A percentile compares a stretch with the other conserved stretches of the same genome.
Conservation (phyloP, 371 early-diverging fungal genomes). For the Lichtheimia ramosa region DNA sequence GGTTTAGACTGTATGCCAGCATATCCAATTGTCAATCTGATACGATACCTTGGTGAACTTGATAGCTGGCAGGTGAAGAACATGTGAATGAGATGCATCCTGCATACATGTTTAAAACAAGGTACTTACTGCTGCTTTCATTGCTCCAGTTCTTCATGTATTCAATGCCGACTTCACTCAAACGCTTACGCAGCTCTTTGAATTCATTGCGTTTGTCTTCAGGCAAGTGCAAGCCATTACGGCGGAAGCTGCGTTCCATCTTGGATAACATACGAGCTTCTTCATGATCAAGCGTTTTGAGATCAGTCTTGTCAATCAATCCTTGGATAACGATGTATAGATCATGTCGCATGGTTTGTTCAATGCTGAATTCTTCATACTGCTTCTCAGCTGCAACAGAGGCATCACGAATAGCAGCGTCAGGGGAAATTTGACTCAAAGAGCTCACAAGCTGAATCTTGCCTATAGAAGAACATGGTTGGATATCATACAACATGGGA, state of each 20-base stretch:
- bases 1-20: slow-evolving; percentile 1
- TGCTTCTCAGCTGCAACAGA: slow-evolving; percentile 63
- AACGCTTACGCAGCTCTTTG: slow-evolving; percentile 62
- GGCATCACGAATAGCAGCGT: slow-evolving; percentile 72
- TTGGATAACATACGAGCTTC: slow-evolving; percentile 69
- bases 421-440: slow-evolving; percentile 66
- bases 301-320: slow-evolving; percentile 55
- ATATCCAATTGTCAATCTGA: slow-evolving; percentile 28
- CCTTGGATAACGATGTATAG: slow-evolving; percentile 64
- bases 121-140: slow-evolving; percentile 47
- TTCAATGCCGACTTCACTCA: slow-evolving; percentile 67
- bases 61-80: slow-evolving; percentile 24
- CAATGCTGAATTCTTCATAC: slow-evolving; percentile 72
- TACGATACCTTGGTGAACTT: slow-evolving; percentile 42
- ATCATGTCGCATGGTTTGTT: slow-evolving; percentile 77
- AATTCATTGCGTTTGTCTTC: slow-evolving; percentile 62
- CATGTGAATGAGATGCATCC: background rate
- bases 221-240: slow-evolving; percentile 71
- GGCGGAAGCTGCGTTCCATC: slow-evolving; percentile 61
- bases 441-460: slow-evolving; percentile 55
- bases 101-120: background rate
- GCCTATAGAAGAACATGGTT: slow-evolving; percentile 19
- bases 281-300: slow-evolving; percentile 51
- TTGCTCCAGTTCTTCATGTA: slow-evolving; percentile 69
- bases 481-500: background rate